Conservation (phyloP, 495 filamentous ascomycete genomes). For the Rhypophila decipiens region DNA sequence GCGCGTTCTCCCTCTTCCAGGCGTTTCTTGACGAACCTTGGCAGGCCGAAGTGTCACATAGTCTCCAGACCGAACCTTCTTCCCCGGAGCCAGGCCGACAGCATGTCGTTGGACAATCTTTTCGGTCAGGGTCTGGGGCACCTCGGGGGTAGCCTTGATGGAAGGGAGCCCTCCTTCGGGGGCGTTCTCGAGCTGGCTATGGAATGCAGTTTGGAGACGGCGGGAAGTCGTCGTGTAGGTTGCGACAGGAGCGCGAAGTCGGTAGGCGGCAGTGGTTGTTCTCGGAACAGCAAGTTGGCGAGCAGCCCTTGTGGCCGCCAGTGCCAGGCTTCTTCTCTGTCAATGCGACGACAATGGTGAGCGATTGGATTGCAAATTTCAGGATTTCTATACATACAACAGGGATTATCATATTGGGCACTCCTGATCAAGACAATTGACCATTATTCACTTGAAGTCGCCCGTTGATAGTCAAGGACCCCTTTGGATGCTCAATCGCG, state of each 20-base stretch:
- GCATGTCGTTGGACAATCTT: conserved; percentile 84
- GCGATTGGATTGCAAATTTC: background rate
- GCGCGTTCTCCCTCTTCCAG: no score
- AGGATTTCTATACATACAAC: background rate
- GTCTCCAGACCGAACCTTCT: conserved; percentile 68
- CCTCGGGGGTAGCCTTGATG: conserved; percentile 2
- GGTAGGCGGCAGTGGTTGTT: conserved; percentile 5
- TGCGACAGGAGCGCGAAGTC: conserved; percentile 7
- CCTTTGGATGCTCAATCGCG: background rate
- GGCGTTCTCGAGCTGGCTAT: conserved; percentile 20
- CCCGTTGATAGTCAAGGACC: background rate
- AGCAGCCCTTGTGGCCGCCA: conserved; percentile 17
- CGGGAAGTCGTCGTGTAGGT: conserved; percentile 20
- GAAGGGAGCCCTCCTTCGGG: background rate
- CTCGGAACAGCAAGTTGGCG: conserved; percentile 12
- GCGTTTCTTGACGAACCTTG: no score
- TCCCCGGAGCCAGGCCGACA: conserved; percentile 62
- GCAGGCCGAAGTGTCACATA: conserved; percentile 74
- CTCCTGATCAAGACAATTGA: background rate
- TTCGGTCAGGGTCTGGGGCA: conserved; percentile 78
- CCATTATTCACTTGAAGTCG: background rate
- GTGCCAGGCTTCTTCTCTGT: conserved; percentile 20
- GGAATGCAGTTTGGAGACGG: conserved; percentile 20
- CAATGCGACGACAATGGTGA: background rate
- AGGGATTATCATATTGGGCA: background rate